A percentile compares a stretch with the other conserved stretches of the same genome.
Conservation (phyloP, 371 early-diverging fungal genomes). For the Chytridiales sp. region DNA sequence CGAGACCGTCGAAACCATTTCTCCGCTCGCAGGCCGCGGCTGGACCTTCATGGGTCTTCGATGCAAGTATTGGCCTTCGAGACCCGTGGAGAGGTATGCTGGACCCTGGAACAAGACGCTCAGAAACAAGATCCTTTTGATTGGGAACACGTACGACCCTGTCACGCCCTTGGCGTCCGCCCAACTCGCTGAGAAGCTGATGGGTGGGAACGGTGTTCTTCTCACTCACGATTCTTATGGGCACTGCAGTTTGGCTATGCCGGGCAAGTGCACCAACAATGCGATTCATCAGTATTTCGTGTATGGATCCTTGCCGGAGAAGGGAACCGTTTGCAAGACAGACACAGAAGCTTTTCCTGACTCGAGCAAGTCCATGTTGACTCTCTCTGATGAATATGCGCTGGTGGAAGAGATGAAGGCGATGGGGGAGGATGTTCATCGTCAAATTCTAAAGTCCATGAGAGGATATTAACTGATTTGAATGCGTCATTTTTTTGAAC, state of each 20-base stretch:
- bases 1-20: neutral
- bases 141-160: constrained; percentile 39
- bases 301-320: constrained; percentile 1
- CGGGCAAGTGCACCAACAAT: constrained; percentile 23
- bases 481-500: no score
- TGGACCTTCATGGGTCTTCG: constrained; percentile 14
- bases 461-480: no score
- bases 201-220: constrained; percentile 32
- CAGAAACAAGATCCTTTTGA: constrained; percentile 32
- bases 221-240: constrained; percentile 33
- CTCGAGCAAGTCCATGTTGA: no score
- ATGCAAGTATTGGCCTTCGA: constrained; percentile 30
- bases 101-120: constrained; percentile 40
- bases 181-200: constrained; percentile 14
- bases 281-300: constrained; percentile 11
- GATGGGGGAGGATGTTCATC: no score
- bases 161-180: constrained; percentile 37
- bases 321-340: constrained; percentile 10
- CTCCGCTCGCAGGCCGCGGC: constrained; percentile 1
- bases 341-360: no score
- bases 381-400: no score
- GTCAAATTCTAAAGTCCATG: no score
- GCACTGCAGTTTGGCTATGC: constrained; percentile 33
- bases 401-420: no score
- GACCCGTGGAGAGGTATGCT: constrained; percentile 29